phyloP scores from a whole-genome alignment of 768 basidiomycete species.

The Suillus paluster region DNA sequence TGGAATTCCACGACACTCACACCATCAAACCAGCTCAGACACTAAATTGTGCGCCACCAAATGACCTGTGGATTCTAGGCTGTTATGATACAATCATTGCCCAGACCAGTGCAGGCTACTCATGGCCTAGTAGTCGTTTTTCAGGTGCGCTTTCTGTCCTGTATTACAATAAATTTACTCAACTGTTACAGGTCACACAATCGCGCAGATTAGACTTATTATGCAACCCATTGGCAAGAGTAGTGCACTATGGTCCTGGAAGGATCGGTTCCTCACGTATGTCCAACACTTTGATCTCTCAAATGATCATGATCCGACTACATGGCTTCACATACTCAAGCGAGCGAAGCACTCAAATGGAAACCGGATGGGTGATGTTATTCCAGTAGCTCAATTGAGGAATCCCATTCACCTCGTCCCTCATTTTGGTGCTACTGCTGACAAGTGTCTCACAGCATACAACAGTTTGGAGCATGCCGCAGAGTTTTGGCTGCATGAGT shows the following conservation, averaged over 20 bases:
- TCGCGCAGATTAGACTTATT: constrained; percentile 8
- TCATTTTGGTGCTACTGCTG: constrained; percentile 31
- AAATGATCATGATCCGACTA: constrained; percentile 20
- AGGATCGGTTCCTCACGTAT: constrained; percentile 27
- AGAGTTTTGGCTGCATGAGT: constrained; percentile 37
- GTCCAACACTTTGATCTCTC: constrained; percentile 29
- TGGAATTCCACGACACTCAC: not conserved
- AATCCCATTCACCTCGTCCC: constrained; percentile 32
- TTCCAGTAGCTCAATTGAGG: constrained; percentile 29
- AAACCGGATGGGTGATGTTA: constrained; percentile 28
- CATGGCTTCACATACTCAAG: constrained; percentile 29
- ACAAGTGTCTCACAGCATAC: constrained; percentile 22
- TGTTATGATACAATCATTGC: constrained; percentile 4
- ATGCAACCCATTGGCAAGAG: constrained; percentile 1
- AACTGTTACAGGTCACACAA: constrained; percentile 3
- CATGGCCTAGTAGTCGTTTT: constrained; percentile 5
- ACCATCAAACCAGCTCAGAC: constrained; percentile 1
- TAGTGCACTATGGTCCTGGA: too few relatives aligned
- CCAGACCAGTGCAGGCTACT: not conserved
- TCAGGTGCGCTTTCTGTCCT: not conserved
- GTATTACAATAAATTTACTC: too few relatives aligned
- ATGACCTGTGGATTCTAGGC: not conserved
- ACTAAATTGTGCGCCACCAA: constrained; percentile 1
- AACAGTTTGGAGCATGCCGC: constrained; percentile 26
- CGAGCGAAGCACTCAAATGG: constrained; percentile 18